Percentiles rank a stretch among this genome's conserved stretches.
Conservation (phyloP, 2,329 filamentous ascomycete species). For the Verticillium alfalfae region DNA sequence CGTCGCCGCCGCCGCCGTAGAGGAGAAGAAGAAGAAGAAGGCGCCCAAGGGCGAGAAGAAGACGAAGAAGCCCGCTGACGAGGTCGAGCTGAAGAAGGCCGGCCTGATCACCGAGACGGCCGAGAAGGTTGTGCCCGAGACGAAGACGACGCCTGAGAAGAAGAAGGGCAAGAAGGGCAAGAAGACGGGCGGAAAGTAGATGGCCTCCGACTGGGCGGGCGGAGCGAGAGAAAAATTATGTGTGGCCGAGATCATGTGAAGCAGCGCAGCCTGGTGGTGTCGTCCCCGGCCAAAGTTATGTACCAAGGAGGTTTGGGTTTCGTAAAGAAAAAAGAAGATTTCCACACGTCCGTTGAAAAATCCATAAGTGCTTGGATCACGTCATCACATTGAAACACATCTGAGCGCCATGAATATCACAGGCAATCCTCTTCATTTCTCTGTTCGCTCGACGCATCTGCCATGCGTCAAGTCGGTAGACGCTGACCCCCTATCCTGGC, state of each 20-base stretch:
- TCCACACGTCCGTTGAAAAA: background rate
- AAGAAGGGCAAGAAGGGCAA: conserved; percentile 14
- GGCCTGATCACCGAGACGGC: conserved; percentile 3
- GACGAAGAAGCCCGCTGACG: background rate
- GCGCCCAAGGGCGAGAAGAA: conserved; percentile 8
- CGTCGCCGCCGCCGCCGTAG: conserved; percentile 8
- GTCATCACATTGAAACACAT: background rate
- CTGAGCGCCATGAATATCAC: background rate
- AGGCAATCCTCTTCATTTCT: background rate
- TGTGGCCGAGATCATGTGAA: background rate
- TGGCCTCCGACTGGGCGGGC: background rate
- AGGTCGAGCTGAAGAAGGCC: conserved; percentile 5
- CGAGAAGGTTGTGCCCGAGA: conserved; percentile 8
- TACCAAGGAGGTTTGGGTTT: background rate
- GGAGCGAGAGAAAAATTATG: background rate
- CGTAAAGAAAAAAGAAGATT: background rate
- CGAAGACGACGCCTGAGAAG: conserved; percentile 7
- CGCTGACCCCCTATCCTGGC: background rate
- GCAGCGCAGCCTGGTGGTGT: background rate
- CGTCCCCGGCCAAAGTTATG: background rate
- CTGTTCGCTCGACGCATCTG: background rate
- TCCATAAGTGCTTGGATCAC: background rate
- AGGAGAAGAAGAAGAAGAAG: conserved; percentile 6
- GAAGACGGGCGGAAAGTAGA: conserved; percentile 5
- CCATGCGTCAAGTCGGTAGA: background rate